Percentiles rank a stretch among this genome's conserved stretches.
Evolutionary conservation across 208 protist species (phyloP).

Genomic region (Trypanosoma caninum): DNA sequence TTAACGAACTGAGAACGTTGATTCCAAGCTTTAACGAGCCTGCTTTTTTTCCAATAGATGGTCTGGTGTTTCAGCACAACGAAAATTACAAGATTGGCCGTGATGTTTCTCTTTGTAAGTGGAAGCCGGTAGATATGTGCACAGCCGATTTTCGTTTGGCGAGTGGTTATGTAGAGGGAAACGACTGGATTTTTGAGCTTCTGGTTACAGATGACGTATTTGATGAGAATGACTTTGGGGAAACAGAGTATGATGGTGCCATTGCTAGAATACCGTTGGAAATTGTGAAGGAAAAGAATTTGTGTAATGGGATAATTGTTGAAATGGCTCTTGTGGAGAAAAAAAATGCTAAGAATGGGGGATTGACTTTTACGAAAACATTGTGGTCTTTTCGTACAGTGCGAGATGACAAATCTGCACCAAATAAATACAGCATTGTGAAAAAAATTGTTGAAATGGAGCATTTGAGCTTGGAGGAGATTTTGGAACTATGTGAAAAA

Average conservation of each 20-base stretch:
- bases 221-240: constrained; percentile 24
- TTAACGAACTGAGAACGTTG: constrained; percentile 53
- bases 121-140: constrained; percentile 83
- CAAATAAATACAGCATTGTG: constrained; percentile 73
- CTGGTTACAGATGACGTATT: constrained; percentile 38
- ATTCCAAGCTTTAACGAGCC: constrained; percentile 46
- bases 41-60: constrained; percentile 57
- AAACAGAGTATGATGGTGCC: constrained; percentile 47
- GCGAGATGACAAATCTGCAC: constrained; percentile 64
- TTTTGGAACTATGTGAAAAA: constrained; percentile 34
- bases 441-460: constrained; percentile 64
- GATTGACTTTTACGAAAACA: constrained; percentile 19
- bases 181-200: constrained; percentile 54
- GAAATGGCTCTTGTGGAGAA: constrained; percentile 30
- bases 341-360: constrained; percentile 8
- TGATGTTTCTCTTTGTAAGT: constrained; percentile 78
- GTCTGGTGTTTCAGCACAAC: constrained; percentile 82
- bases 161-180: constrained; percentile 29
- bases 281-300: constrained; percentile 39
- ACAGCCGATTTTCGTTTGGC: constrained; percentile 81
- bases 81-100: constrained; percentile 61
- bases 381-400: constrained; percentile 60
- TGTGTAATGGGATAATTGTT: constrained; percentile 62
- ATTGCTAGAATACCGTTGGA: constrained; percentile 39
- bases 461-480: constrained; percentile 67